phyloP scores from a whole-genome alignment of 164 flowering plant genomes.

The Buxus sempervirens region DNA sequence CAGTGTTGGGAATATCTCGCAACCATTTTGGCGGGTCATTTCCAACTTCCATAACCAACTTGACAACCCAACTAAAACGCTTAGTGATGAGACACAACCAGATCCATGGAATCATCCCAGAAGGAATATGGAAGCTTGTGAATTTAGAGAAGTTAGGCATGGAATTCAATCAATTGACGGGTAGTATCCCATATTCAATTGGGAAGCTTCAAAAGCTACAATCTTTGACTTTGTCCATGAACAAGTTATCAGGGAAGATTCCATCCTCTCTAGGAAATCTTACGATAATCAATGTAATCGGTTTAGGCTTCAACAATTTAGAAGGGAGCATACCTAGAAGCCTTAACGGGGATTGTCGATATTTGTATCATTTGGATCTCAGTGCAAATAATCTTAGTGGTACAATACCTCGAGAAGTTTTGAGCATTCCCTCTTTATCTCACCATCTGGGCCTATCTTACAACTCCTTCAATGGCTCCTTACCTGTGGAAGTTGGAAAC shows the following conservation, averaged over 20 bases:
- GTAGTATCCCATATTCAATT: conserved; percentile 19
- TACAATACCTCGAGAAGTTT: conserved; percentile 17
- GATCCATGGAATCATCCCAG: conserved; percentile 20
- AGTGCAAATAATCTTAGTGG: conserved; percentile 23
- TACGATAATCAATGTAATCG: background rate
- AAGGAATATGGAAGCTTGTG: conserved; percentile 25
- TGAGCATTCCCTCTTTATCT: conserved; percentile 11
- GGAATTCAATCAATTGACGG: conserved; percentile 12
- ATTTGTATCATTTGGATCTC: conserved; percentile 4
- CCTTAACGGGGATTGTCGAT: conserved; percentile 16
- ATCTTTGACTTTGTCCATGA: background rate
- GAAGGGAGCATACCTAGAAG: conserved; percentile 31
- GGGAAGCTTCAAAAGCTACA: conserved; percentile 21
- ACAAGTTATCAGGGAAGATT: conserved; percentile 20
- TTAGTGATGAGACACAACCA: background rate
- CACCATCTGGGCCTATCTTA: background rate
- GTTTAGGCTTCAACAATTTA: conserved; percentile 10
- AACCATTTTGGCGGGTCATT: conserved; percentile 23
- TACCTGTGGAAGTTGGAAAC: no score
- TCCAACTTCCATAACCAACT: conserved; percentile 20
- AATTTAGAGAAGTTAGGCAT: background rate
- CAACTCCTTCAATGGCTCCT: conserved; percentile 24
- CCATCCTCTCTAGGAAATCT: conserved; percentile 29
- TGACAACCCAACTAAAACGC: conserved; percentile 6
- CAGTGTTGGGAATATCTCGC: background rate